Base-by-base conservation (phyloP, 23 red algal genomes). In the Agarophyton chilense region DNA sequence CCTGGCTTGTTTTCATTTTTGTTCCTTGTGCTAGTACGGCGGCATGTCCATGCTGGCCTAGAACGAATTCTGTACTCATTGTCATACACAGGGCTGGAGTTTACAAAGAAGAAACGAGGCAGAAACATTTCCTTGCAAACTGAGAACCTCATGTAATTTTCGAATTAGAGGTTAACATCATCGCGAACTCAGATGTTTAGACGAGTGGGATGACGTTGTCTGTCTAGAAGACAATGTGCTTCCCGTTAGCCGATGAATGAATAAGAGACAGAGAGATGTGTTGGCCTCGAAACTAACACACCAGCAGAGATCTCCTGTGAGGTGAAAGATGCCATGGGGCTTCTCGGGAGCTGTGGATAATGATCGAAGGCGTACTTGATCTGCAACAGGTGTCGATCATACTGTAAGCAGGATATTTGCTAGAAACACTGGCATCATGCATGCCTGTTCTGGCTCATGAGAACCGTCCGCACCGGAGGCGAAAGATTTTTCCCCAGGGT, bases 351-450 rank as follows among this genome's bases (percentile, higher is more conserved):
- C n/a, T n/a, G n/a, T n/a, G n/a, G n/a, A n/a, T n/a, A n/a, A n/a
- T n/a, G n/a, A n/a, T n/a, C n/a, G n/a, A n/a, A n/a, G n/a, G n/a
- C n/a, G n/a, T n/a, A n/a, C n/a, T n/a, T n/a, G n/a, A n/a, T 54
- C 9, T 54, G 6, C 52, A 4, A 54, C 16, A 2, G 16, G n/a
- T 19, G 9, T 54, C 16, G 52, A 54, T 2, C 6, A 29, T 58
- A 58, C 55, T 58, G 55, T 58, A 58, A 58, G 55, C 55, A 58
- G 55, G 29, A 58, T 28, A 58, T 28, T n/a, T n/a, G n/a, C 55
- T 28, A 28, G 55, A 58, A 3, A 29, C 2, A 9, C 22, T 2
- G 55, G 24, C 55, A 58, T 28, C 55, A 14, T 54, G 17, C 51
- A 21, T 54, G 2, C 4, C 17, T 54, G n/a, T 2, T 21, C 14